Conservation (phyloP, 2,329 filamentous ascomycete genomes). For the Aspergillus unguis region DNA sequence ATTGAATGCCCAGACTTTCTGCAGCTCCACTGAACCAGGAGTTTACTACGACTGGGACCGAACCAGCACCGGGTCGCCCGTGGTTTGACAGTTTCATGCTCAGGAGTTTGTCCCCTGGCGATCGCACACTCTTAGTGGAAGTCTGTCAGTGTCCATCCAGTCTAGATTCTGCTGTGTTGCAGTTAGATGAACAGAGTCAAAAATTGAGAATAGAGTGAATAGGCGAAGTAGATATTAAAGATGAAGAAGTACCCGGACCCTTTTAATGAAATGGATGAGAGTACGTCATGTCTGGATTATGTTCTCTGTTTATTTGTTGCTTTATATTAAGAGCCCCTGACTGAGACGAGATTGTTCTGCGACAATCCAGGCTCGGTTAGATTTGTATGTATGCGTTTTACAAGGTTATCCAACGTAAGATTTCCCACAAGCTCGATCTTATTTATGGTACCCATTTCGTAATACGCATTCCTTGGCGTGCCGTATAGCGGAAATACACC, state of each 20-base stretch:
- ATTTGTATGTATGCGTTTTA: neutral
- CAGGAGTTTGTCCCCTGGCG: constrained; percentile 1
- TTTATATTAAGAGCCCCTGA: constrained; percentile 10
- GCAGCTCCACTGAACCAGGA: neutral
- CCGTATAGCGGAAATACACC: neutral
- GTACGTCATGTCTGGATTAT: neutral
- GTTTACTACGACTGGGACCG: neutral
- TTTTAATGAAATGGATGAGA: neutral
- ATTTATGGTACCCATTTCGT: neutral
- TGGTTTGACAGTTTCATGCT: constrained; percentile 5
- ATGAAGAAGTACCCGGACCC: too few species aligned
- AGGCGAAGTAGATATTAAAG: too few species aligned
- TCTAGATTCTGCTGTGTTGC: neutral
- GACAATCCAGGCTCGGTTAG: neutral
- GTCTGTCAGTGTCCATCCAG: neutral
- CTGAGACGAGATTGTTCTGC: neutral
- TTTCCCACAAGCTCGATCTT: too few species aligned
- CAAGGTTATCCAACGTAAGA: neutral
- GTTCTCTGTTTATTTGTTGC: constrained; percentile 1
- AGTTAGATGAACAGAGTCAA: too few species aligned
- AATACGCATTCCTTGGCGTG: neutral
- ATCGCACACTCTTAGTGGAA: neutral
- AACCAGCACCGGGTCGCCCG: neutral
- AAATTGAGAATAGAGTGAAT: too few species aligned
- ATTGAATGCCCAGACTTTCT: too few species aligned